Evolutionary conservation across 2,329 filamentous ascomycete genomes (phyloP).

Genomic region (Arthrobotrys sphaeroides): DNA sequence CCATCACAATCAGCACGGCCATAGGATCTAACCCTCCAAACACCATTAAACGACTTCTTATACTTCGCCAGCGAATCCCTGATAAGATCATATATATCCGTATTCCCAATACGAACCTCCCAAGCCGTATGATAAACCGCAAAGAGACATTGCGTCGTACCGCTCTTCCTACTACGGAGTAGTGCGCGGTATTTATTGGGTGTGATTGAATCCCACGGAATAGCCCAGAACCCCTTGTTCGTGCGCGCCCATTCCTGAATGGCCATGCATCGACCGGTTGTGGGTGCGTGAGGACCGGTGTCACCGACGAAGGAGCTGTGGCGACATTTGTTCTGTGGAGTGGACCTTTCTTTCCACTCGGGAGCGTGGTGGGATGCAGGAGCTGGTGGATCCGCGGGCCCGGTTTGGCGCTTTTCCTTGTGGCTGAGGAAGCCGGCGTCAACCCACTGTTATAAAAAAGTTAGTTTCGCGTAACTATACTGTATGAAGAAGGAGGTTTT

Average conservation of each 20-base stretch:
- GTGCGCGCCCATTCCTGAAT: conserved; percentile 2
- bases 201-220: background rate
- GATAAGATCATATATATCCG: background rate
- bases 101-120: background rate
- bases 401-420: background rate
- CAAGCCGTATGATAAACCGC: background rate
- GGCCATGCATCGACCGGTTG: background rate
- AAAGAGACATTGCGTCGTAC: background rate
- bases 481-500: background rate
- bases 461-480: background rate
- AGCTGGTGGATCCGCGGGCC: background rate
- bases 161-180: background rate
- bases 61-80: conserved; percentile 2
- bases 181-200: background rate
- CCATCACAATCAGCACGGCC: background rate
- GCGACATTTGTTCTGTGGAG: background rate
- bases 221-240: background rate
- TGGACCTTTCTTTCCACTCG: background rate
- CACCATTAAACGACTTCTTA: background rate
- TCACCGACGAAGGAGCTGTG: background rate
- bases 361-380: background rate
- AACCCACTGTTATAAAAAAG: background rate
- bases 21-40: background rate
- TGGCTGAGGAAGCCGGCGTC: background rate
- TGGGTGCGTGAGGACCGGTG: background rate